Base-by-base conservation (phyloP, 768 basidiomycete genomes). In the Panellus pusillus region DNA sequence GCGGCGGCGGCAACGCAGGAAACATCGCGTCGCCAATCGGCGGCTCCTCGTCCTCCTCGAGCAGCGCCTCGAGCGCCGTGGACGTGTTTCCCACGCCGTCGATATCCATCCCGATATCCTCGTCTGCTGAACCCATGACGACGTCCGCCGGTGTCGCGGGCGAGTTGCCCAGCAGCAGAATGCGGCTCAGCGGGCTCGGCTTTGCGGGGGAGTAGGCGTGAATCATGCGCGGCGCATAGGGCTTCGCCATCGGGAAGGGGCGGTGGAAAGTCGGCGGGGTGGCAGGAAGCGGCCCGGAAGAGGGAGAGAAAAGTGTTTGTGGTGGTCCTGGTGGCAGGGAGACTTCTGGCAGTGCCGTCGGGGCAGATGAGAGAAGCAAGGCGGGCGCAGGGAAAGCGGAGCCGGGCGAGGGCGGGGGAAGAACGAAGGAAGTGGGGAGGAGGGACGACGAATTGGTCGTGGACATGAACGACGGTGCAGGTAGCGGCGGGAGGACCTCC, bases 151-250 rank as follows among this genome's bases (percentile, higher is more conserved):
- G 69, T 45, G 70, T 74, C 32, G 75, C 68, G 5, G 84, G 84
- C 1, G 87, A 88, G 56, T 85, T 73, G 4, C 75, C 78, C 39
- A 91, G 74, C 83, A 85, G 81, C 19, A 91, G 75, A 48, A 92
- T 90, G 11, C 89, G 80, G 55, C 87, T 90, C 29, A 93, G 75
- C 2, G 90, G 90, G 57, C 88, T 91, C 0, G 91, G 90, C 66
- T 83, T 86, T 2, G 75, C 84, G 27, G 90, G n/a, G 0, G 91
- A 91, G 58, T 92, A 93, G 0, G 89, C 88, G 58, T 93, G 90
- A 4, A 80, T 75, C 84, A 89, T 88, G 50, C 78, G 82, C 49
- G 75, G 70, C 2, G 81, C 84, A 44, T 85, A 72, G 11, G 89
- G 87, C 62, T 88, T 91, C 2, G 87, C 86, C 41, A 86, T 71